A percentile compares a stretch with the other conserved stretches of the same genome.
Conservation (phyloP, 306 rosid species). For the Glycine soja region DNA sequence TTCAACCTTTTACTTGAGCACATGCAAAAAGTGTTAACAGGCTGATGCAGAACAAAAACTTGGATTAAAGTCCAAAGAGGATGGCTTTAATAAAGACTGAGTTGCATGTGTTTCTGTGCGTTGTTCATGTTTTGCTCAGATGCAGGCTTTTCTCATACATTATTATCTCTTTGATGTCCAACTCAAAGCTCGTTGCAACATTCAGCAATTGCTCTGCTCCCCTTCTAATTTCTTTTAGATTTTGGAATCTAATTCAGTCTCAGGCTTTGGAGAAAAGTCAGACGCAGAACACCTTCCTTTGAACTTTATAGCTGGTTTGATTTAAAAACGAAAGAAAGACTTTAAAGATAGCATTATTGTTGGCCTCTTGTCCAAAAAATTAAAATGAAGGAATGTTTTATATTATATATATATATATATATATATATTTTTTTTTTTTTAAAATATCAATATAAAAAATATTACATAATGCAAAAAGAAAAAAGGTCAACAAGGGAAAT, state of each 20-base stretch:
- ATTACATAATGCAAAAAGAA: no score
- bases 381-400: no score
- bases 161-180: not conserved
- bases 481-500: no score
- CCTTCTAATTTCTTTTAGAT: not conserved
- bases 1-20: slow-evolving; percentile 22
- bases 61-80: slow-evolving; percentile 31
- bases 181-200: not conserved
- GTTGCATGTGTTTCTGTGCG: slow-evolving; percentile 28
- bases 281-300: slow-evolving; percentile 4
- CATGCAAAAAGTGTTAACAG: slow-evolving; percentile 45
- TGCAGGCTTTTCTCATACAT: slow-evolving; percentile 18
- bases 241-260: not conserved
- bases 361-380: no score
- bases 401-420: no score
- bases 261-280: slow-evolving; percentile 43
- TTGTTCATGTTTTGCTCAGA: not conserved
- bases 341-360: not conserved
- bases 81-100: slow-evolving; percentile 32
- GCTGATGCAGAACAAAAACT: not conserved
- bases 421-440: no score
- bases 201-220: not conserved
- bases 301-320: not conserved
- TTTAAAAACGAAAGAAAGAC: not conserved
- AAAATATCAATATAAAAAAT: no score